Conservation (phyloP, 495 filamentous ascomycete genomes). For the Aspergillus coremiiformis region DNA sequence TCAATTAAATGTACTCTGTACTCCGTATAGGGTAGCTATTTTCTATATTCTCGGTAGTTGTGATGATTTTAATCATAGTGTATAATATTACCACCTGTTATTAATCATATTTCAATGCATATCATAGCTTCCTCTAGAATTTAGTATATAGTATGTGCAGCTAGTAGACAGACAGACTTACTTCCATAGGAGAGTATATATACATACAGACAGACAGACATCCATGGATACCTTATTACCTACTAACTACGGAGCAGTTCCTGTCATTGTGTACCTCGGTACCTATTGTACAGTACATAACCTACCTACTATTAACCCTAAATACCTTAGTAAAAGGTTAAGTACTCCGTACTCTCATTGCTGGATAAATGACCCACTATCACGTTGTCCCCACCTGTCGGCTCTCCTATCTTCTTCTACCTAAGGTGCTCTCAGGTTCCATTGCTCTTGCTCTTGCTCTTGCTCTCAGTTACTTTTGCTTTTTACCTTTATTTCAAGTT, state of each 20-base stretch:
- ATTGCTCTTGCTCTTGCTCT: background rate
- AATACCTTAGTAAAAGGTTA: background rate
- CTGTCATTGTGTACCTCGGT: background rate
- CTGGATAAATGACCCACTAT: background rate
- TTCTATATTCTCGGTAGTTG: background rate
- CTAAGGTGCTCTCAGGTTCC: background rate
- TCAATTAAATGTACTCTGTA: no score
- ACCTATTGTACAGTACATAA: no score
- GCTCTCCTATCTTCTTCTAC: background rate
- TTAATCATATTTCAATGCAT: background rate
- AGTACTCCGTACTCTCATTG: background rate
- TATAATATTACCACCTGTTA: background rate
- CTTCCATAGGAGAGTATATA: no score
- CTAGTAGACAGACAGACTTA: background rate
- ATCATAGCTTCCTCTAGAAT: background rate
- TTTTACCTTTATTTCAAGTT: background rate
- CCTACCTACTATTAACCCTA: background rate
- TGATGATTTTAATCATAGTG: background rate
- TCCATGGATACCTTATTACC: background rate
- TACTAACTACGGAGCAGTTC: no score
- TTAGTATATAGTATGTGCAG: no score
- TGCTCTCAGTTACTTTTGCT: background rate
- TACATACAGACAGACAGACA: background rate
- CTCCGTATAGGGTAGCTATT: no score
- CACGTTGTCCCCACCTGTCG: constrained; percentile 2